A percentile compares a stretch with the other conserved stretches of the same genome.
Conservation (phyloP, 1,284 basidiomycete genomes). For the Trametes hirsuta region DNA sequence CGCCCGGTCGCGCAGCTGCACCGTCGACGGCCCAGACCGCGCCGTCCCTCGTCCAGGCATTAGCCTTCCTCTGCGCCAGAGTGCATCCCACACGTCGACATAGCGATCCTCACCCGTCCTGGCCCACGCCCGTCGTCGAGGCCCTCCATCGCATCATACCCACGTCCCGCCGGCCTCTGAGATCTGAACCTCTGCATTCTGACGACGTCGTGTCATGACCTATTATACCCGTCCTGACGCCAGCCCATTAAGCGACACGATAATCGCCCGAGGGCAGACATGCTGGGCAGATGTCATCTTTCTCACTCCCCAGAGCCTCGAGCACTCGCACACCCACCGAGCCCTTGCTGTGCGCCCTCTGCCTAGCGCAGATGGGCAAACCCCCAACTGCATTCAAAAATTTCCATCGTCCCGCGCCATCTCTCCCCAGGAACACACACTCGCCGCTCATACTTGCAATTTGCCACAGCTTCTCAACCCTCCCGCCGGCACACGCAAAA, state of each 20-base stretch:
- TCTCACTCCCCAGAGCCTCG: no score
- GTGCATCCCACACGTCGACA: neutral
- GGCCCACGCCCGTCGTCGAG: neutral
- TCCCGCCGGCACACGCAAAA: neutral
- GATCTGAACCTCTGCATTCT: neutral
- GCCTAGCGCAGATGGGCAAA: no score
- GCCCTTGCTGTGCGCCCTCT: no score
- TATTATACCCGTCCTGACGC: neutral
- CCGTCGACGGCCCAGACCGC: neutral
- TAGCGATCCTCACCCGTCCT: constrained; percentile 8
- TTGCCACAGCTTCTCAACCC: constrained; percentile 1
- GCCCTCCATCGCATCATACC: constrained; percentile 1
- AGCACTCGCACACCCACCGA: no score
- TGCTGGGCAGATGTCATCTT: neutral
- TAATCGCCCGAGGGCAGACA: neutral
- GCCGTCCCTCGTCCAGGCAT: neutral
- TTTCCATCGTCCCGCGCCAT: no score
- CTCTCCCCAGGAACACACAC: no score
- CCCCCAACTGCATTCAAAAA: no score
- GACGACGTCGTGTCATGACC: neutral
- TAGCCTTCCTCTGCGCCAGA: neutral
- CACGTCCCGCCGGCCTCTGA: neutral
- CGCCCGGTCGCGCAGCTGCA: no score
- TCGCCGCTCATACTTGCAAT: neutral
- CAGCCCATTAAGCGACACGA: neutral